Conservation (phyloP, 768 basidiomycete genomes). For the Punctularia strigosozonata region DNA sequence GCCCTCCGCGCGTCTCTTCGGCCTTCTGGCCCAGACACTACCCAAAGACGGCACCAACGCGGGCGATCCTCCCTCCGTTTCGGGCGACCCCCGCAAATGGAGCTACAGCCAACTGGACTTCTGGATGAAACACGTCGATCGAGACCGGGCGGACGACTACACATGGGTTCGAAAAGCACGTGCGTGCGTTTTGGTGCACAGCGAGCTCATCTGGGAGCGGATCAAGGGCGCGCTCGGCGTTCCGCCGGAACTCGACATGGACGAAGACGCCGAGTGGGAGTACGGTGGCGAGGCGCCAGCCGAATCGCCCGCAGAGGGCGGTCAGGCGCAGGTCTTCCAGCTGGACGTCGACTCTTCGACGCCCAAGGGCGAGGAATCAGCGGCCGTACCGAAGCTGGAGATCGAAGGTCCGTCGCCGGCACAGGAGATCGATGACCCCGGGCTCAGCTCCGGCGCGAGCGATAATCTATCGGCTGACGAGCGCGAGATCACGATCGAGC, state of each 20-base stretch:
- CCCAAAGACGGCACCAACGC: slow-evolving; percentile 13
- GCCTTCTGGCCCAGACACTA: slow-evolving; percentile 65
- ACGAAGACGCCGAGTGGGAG: slow-evolving; percentile 27
- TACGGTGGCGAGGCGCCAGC: too few species aligned
- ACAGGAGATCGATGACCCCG: slow-evolving; percentile 13
- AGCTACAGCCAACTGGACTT: slow-evolving; percentile 53
- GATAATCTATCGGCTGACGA: slow-evolving; percentile 5
- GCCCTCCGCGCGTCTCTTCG: slow-evolving; percentile 60
- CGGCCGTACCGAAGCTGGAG: too few species aligned
- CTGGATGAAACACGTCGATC: slow-evolving; percentile 56
- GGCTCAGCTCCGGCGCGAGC: slow-evolving; percentile 2
- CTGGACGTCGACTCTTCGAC: too few species aligned
- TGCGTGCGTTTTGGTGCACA: slow-evolving; percentile 63
- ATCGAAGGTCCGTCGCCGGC: slow-evolving; percentile 6
- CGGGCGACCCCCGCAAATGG: slow-evolving; percentile 59
- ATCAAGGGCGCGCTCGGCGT: slow-evolving; percentile 82
- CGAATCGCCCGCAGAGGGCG: too few species aligned
- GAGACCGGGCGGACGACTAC: slow-evolving; percentile 53
- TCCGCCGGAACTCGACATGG: slow-evolving; percentile 71
- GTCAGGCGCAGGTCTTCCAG: too few species aligned
- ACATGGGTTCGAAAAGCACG: slow-evolving; percentile 65
- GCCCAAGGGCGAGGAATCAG: too few species aligned
- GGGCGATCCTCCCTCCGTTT: slow-evolving; percentile 17
- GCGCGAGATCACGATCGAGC: slow-evolving; percentile 17
- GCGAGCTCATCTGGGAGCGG: slow-evolving; percentile 87